phyloP scores from a whole-genome alignment of 306 rosid genomes.

The Acmispon strigosus region DNA sequence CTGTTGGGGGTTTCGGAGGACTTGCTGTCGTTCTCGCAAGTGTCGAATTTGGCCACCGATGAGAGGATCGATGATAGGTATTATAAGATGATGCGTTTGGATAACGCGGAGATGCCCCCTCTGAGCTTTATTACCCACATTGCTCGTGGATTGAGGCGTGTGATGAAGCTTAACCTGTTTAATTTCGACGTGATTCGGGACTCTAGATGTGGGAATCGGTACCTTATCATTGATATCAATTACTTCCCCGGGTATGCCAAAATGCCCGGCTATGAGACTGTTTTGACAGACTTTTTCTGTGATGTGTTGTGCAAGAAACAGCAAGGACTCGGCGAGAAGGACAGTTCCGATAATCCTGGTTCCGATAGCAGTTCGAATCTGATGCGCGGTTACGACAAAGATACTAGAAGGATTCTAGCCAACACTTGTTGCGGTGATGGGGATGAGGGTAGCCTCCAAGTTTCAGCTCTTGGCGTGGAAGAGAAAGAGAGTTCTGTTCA shows the following conservation, averaged over 20 bases:
- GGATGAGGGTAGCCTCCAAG: conserved; percentile 35
- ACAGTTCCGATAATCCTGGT: too few species aligned
- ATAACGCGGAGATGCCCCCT: conserved; percentile 75
- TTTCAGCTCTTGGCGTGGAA: conserved; percentile 17
- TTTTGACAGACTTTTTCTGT: conserved; percentile 71
- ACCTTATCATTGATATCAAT: conserved; percentile 74
- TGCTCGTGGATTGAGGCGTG: conserved; percentile 51
- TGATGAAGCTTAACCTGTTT: conserved; percentile 55
- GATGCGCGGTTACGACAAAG: conserved; percentile 6
- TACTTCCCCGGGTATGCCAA: conserved; percentile 91
- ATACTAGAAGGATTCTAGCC: not conserved
- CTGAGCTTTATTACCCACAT: conserved; percentile 45
- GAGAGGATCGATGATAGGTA: conserved; percentile 54
- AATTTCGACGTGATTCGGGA: conserved; percentile 81
- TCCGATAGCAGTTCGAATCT: not conserved
- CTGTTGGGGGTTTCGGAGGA: conserved; percentile 35
- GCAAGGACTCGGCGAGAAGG: not conserved
- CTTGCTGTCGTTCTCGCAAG: conserved; percentile 61
- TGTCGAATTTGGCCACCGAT: conserved; percentile 51
- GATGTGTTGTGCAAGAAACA: conserved; percentile 43
- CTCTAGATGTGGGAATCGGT: conserved; percentile 50
- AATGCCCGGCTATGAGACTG: conserved; percentile 74
- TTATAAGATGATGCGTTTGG: conserved; percentile 66
- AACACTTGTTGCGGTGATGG: conserved; percentile 39
- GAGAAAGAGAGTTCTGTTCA: conserved; percentile 35